A percentile compares a stretch with the other conserved stretches of the same genome.
Evolutionary conservation across 805 yeast species (phyloP).

Genomic region (Metschnikowia santaceciliae): DNA sequence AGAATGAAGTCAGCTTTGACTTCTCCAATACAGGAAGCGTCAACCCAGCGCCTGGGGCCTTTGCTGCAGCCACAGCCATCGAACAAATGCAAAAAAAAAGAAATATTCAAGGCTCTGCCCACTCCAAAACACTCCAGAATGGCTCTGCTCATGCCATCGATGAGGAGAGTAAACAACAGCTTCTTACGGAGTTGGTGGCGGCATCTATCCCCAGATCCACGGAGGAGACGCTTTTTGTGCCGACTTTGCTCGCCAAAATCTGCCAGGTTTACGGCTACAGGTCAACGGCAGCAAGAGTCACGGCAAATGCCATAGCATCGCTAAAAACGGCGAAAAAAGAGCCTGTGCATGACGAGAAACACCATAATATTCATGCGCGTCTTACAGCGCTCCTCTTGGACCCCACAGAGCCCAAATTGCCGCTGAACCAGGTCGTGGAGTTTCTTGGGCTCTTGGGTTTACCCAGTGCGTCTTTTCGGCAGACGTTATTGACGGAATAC

Average conservation of each 20-base stretch:
- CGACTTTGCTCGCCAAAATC: constrained; percentile 63
- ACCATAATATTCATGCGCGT: background rate
- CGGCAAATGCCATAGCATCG: constrained; percentile 69
- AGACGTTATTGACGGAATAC: constrained; percentile 61
- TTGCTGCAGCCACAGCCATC: constrained; percentile 31
- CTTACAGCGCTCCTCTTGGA: constrained; percentile 26
- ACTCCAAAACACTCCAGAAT: background rate
- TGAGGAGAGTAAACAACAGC: constrained; percentile 30
- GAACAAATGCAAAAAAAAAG: constrained; percentile 48
- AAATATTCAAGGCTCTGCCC: constrained; percentile 3
- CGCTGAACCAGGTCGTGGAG: constrained; percentile 37
- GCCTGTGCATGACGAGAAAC: constrained; percentile 1
- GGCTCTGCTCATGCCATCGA: constrained; percentile 10
- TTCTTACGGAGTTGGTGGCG: constrained; percentile 50
- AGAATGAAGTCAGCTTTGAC: constrained; percentile 16
- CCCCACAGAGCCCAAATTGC: constrained; percentile 25
- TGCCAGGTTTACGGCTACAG: constrained; percentile 70
- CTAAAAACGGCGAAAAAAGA: constrained; percentile 43
- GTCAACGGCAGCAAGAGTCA: constrained; percentile 63
- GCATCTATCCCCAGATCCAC: constrained; percentile 73
- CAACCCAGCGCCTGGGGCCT: constrained; percentile 48
- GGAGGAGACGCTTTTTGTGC: constrained; percentile 72
- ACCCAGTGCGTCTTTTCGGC: constrained; percentile 56
- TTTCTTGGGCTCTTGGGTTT: constrained; percentile 37
- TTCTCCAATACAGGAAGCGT: constrained; percentile 37